phyloP scores from a whole-genome alignment of 108 stramenopile genomes.

The Skeletonema costatum region DNA sequence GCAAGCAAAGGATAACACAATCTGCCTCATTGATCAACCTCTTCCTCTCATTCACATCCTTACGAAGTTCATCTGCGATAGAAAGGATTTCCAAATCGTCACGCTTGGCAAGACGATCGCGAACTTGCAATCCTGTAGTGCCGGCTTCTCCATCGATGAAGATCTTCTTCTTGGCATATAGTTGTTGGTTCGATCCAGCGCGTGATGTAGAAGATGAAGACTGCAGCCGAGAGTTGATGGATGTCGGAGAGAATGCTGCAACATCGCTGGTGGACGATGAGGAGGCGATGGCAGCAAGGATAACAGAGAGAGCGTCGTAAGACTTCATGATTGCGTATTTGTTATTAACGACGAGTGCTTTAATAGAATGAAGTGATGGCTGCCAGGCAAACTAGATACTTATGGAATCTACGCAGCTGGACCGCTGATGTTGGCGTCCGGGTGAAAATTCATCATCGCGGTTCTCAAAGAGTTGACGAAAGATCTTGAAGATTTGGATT shows the following conservation, averaged over 20 bases:
- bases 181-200: neutral
- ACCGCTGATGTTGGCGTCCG: too few relatives aligned
- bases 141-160: constrained; percentile 95
- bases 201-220: neutral
- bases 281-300: neutral
- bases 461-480: too few relatives aligned
- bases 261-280: neutral
- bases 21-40: constrained; percentile 91
- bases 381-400: too few relatives aligned
- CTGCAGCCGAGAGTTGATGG: neutral
- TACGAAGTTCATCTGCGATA: constrained; percentile 74
- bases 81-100: constrained; percentile 88
- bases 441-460: too few relatives aligned
- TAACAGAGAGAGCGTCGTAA: neutral
- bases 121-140: constrained; percentile 91
- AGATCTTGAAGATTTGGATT: too few relatives aligned
- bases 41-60: constrained; percentile 84
- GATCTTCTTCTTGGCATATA: constrained; percentile 59
- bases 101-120: constrained; percentile 65
- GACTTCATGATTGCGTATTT: neutral
- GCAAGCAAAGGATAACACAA: constrained; percentile 92
- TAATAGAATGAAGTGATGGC: too few relatives aligned
- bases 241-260: neutral
- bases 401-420: too few relatives aligned
- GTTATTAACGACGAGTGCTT: too few relatives aligned